A percentile compares a stretch with the other conserved stretches of the same genome.
phyloP scores from a whole-genome alignment of 2,329 filamentous ascomycete species.

The Sarocladium kiliense region DNA sequence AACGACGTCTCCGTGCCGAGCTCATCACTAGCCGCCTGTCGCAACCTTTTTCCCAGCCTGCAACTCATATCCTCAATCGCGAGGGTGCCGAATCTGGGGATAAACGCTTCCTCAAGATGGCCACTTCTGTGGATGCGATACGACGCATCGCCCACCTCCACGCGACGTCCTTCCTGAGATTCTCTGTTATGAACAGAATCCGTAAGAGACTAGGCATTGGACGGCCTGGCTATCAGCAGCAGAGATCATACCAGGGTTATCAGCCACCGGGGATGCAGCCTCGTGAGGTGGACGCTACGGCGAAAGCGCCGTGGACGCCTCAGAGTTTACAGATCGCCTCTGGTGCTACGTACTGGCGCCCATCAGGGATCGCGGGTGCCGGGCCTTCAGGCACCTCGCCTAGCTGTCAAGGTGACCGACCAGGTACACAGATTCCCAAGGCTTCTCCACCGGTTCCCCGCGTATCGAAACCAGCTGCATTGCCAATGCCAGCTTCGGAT shows the following conservation, averaged over 20 bases:
- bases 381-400: background rate
- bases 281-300: conserved; percentile 9
- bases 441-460: conserved; percentile 10
- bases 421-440: conserved; percentile 8
- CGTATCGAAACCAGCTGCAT: conserved; percentile 22
- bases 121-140: conserved; percentile 30
- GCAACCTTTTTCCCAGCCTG: conserved; percentile 62
- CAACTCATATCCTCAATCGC: conserved; percentile 63
- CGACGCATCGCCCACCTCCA: conserved; percentile 37
- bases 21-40: conserved; percentile 68
- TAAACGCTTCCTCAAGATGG: conserved; percentile 44
- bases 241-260: background rate
- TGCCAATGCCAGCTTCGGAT: conserved; percentile 22
- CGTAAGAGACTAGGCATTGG: conserved; percentile 36
- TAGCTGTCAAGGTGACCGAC: background rate
- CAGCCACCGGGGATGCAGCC: conserved; percentile 9
- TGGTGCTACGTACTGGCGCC: background rate
- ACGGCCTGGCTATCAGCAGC: conserved; percentile 19
- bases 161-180: conserved; percentile 52
- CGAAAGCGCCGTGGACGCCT: conserved; percentile 17
- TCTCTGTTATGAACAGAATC: conserved; percentile 60
- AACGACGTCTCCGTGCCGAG: conserved; percentile 56
- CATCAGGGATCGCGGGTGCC: background rate
- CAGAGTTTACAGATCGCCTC: conserved; percentile 15
- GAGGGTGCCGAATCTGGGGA: conserved; percentile 41